phyloP scores from a whole-genome alignment of 2,329 filamentous ascomycete genomes.

The Botrytis tulipae region DNA sequence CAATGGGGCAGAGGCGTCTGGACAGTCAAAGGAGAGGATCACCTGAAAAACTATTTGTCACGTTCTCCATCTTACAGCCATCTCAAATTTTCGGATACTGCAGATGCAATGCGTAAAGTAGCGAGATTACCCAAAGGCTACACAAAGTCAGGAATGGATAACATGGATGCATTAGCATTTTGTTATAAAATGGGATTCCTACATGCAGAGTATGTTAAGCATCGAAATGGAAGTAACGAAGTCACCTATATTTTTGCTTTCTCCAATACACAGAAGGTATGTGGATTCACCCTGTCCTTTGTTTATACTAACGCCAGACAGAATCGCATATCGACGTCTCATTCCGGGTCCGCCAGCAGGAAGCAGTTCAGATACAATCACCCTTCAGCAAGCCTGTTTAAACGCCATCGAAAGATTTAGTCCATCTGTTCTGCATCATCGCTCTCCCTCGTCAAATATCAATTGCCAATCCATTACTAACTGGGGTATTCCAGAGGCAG shows the following conservation, averaged over 20 bases:
- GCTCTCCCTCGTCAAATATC: not conserved
- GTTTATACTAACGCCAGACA: not conserved
- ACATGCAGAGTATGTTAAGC: not conserved
- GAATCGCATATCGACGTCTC: not conserved
- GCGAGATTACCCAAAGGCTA: not conserved
- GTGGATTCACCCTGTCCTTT: not conserved
- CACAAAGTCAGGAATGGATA: not conserved
- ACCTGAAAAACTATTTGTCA: not conserved
- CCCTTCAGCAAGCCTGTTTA: not conserved
- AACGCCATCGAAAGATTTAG: constrained; percentile 7
- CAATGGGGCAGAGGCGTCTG: not conserved
- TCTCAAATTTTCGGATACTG: not conserved
- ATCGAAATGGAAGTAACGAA: not conserved
- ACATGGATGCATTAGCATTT: not conserved
- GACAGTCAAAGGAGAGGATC: not conserved
- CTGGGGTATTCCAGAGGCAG: not conserved
- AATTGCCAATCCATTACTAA: not conserved
- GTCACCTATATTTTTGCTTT: constrained; percentile 7
- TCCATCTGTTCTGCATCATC: not conserved
- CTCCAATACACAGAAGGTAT: constrained; percentile 4
- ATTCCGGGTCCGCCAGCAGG: not conserved
- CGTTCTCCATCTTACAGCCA: not conserved
- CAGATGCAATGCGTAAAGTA: constrained; percentile 1
- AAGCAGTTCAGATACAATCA: not conserved
- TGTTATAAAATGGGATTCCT: constrained; percentile 5